Evolutionary conservation across 306 rosid genomes (phyloP), one percentile per base, ranked within the genome.

Genomic region (Spatholobus suberectus): DNA sequence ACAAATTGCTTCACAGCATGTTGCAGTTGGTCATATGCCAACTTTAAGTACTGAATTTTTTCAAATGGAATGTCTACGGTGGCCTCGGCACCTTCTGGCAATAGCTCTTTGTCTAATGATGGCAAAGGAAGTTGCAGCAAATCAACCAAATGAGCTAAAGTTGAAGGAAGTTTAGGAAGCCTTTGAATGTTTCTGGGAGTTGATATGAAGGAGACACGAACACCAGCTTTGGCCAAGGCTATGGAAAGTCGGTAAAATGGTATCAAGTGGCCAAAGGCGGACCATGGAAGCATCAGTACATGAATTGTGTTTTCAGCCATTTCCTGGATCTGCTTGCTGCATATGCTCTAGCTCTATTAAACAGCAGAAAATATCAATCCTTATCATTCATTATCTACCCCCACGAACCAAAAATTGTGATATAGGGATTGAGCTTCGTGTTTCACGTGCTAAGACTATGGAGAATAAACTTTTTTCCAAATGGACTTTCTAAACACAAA

Each of bases 41-140:
- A 0, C 13, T 66, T 51, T 10, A 78, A 34, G 44, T 82, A 40
- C 10, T 52, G 70, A 7, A 66, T 37, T 41, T 73, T 68, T 4
- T 73, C 79, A 18, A 74, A 29, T 47, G 89, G 78, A 44, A 82
- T 29, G 32, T 78, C 84, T 18, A 68, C 10, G 0, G 79, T 38
- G 12, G 89, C 89, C 55, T 86, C 86, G 21, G 88, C 86, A 6
- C 79, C 81, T 35, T 68, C 34, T 10, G 86, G 82, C 9, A 86
- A 43, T 15, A 17, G 58, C 6, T 55, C 55, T 51, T 41, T 34
- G 71, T 66, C 43, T 3, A 84, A 41, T 38, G 38, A 26, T 40
- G 76, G 77, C n/a, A 84, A 54, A 40, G 81, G 77, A 73, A 84
- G 3, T 43, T 26, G 77, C 20, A 79, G 77, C n/a, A 81, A 54